phyloP scores from a whole-genome alignment of 257 asterid species.

The Solanum arcanum region DNA sequence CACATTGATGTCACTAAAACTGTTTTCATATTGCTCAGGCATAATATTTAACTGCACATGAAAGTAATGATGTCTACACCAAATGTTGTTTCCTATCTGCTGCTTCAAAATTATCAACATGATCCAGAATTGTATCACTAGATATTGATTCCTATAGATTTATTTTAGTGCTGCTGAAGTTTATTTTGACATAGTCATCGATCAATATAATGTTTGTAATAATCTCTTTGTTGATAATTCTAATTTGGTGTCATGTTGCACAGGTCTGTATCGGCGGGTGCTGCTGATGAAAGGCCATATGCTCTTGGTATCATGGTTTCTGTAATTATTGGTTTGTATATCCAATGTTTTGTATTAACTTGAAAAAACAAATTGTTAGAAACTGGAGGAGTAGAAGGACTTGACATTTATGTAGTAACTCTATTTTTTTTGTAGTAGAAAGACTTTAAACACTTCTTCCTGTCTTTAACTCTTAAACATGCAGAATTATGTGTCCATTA shows the following conservation, averaged over 20 bases:
- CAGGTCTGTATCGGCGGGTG: slow-evolving; percentile 32
- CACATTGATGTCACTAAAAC: background rate
- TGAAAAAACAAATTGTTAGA: slow-evolving; percentile 11
- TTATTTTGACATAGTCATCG: background rate
- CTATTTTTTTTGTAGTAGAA: background rate
- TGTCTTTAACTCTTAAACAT: background rate
- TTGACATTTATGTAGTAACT: background rate
- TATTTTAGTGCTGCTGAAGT: background rate
- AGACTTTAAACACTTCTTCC: background rate
- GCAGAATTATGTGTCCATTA: background rate
- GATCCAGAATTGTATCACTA: background rate
- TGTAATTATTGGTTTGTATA: slow-evolving; percentile 24
- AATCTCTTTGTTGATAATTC: background rate
- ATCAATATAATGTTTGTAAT: background rate
- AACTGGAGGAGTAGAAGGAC: background rate
- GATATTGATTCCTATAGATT: background rate
- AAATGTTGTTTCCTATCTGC: background rate
- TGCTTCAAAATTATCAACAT: background rate
- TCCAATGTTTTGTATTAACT: slow-evolving; percentile 29
- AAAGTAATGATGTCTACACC: background rate
- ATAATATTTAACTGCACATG: background rate
- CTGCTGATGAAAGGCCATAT: slow-evolving; percentile 12
- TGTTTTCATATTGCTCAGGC: background rate
- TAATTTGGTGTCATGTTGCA: background rate
- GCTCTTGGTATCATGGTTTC: slow-evolving; percentile 17